Evolutionary conservation across 2,329 filamentous ascomycete species (phyloP).

Genomic region (Colletotrichum sojae): DNA sequence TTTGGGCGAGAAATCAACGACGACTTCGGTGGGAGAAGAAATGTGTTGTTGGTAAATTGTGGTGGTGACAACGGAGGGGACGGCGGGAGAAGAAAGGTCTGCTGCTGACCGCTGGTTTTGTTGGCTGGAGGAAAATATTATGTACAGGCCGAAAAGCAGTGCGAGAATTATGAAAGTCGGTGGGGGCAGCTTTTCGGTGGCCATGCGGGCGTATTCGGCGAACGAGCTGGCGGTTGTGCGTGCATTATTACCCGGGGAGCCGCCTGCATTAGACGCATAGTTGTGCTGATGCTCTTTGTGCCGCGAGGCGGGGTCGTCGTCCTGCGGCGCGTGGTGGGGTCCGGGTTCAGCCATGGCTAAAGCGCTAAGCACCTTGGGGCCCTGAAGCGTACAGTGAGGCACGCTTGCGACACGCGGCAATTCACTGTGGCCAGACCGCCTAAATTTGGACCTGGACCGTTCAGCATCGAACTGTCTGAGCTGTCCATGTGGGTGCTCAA

Average conservation of each 20-base stretch:
- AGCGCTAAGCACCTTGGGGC: constrained; percentile 10
- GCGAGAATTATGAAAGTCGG: constrained; percentile 58
- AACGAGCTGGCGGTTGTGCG: constrained; percentile 22
- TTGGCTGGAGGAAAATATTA: constrained; percentile 51
- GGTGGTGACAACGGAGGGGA: constrained; percentile 38
- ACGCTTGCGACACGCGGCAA: constrained; percentile 15
- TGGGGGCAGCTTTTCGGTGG: constrained; percentile 59
- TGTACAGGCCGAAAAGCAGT: constrained; percentile 53
- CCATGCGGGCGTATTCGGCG: constrained; percentile 44
- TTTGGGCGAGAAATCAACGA: constrained; percentile 55
- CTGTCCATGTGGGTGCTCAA: constrained; percentile 5
- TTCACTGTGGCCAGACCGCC: constrained; percentile 20
- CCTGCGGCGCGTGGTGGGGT: constrained; percentile 49
- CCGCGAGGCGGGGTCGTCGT: constrained; percentile 51
- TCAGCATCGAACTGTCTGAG: background rate
- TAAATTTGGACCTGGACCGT: constrained; percentile 22
- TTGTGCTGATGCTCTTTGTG: constrained; percentile 42
- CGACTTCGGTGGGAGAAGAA: constrained; percentile 41
- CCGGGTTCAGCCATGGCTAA: constrained; percentile 44
- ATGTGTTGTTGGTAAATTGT: constrained; percentile 44
- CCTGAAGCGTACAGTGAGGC: constrained; percentile 21
- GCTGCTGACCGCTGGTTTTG: constrained; percentile 42
- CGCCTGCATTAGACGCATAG: constrained; percentile 24
- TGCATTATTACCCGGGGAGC: constrained; percentile 12
- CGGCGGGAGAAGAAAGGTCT: constrained; percentile 45